These are phyloP conservation scores for Diutina sp. DNA, from an alignment of 1,139 yeast genomes.

Conservation along the genomic window DNA sequence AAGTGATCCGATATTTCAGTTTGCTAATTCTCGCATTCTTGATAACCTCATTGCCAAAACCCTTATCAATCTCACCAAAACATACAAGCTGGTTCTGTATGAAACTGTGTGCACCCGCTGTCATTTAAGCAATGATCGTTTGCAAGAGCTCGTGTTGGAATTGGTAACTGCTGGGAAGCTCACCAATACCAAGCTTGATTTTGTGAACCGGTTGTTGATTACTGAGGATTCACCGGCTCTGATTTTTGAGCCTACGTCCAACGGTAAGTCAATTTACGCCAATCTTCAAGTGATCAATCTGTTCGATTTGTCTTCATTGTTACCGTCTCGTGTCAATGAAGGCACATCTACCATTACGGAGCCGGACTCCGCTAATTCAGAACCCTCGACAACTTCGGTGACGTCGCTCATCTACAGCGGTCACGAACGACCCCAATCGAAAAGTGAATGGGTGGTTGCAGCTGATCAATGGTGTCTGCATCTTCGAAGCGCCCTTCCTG, in stretches of 20 bases:
- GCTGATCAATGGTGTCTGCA: conserved; percentile 1
- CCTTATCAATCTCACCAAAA: conserved; percentile 16
- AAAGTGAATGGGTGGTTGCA: not conserved
- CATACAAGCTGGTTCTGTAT: conserved; percentile 17
- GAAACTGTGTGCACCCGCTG: conserved; percentile 6
- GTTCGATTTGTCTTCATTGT: conserved; percentile 5
- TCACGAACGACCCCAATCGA: not conserved
- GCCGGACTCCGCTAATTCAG: not conserved
- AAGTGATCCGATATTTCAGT: conserved; percentile 18
- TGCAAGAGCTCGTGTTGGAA: conserved; percentile 24
- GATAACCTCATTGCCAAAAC: conserved; percentile 20
- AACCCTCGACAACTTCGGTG: not conserved
- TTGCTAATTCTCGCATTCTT: conserved; percentile 15
- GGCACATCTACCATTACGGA: not conserved
- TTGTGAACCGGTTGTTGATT: conserved; percentile 17
- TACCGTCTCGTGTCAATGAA: not conserved
- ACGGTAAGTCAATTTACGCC: conserved; percentile 12
- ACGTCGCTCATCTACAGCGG: not conserved
- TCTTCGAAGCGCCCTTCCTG: conserved; percentile 20
- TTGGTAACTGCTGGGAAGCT: conserved; percentile 35
- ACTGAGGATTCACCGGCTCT: conserved; percentile 5
- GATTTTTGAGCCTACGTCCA: conserved; percentile 11
- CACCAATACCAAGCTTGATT: conserved; percentile 31
- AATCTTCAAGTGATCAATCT: conserved; percentile 16
- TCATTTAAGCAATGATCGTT: conserved; percentile 11